A percentile compares a stretch with the other conserved stretches of the same genome.
Conservation (phyloP, 2,329 filamentous ascomycete species). For the Lojkania enalia region DNA sequence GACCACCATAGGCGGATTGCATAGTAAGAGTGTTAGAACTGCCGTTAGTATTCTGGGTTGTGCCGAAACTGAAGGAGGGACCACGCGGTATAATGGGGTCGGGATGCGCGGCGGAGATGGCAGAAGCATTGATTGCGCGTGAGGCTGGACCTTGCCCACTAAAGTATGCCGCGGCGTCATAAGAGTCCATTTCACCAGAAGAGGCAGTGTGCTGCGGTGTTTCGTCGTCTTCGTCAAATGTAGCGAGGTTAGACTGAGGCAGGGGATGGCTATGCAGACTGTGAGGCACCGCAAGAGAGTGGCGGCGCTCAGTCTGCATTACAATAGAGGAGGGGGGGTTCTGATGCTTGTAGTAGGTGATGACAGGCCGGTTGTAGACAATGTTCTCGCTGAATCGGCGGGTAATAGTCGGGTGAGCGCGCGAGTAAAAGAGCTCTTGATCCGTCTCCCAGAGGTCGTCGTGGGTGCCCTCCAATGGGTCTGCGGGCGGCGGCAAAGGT, state of each 20-base stretch:
- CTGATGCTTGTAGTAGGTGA: too few species aligned
- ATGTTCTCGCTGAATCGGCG: conserved; percentile 45
- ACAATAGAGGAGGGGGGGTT: too few species aligned
- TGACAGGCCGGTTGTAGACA: too few species aligned
- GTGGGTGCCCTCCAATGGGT: too few species aligned
- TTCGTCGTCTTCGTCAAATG: conserved; percentile 35
- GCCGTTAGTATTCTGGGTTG: conserved; percentile 6
- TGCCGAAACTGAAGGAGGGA: too few species aligned
- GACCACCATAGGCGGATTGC: conserved; percentile 33
- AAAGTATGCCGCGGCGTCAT: conserved; percentile 44
- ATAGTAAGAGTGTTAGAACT: conserved; percentile 36
- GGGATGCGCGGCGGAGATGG: conserved; percentile 41
- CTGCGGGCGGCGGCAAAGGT: too few species aligned
- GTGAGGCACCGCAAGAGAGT: conserved; percentile 28
- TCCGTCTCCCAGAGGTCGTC: too few species aligned
- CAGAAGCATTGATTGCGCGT: conserved; percentile 41
- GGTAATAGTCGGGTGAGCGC: too few species aligned
- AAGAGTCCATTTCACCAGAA: conserved; percentile 64
- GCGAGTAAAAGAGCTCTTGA: too few species aligned
- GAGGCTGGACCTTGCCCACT: conserved; percentile 40
- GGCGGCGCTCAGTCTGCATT: conserved; percentile 7
- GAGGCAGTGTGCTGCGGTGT: conserved; percentile 30
- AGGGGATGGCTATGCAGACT: conserved; percentile 9
- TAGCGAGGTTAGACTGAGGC: background rate
- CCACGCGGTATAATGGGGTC: conserved; percentile 32